Evolutionary conservation across 2,329 filamentous ascomycete species (phyloP), one percentile per base, ranked within the genome.

Genomic region (Fusarium sp.): DNA sequence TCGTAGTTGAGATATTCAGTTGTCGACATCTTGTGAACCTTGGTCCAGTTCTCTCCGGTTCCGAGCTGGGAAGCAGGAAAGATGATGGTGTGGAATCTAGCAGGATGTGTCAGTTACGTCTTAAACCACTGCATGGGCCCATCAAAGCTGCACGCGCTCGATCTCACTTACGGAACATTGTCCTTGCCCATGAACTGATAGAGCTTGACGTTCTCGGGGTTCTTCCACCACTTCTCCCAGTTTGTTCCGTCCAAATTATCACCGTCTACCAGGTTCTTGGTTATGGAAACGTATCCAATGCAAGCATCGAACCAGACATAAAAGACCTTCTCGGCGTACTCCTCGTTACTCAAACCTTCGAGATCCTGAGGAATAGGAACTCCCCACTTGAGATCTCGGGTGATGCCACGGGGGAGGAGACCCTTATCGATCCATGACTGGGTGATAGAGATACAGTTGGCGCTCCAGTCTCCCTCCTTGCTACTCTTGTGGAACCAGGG

Each of bases 231-330:
- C 77, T 93, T 87, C 83, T 97, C 90, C 94, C 94, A 98, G 68
- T 97, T 86, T 46, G 90, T 87, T 44, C 83, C 82, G 6, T 77
- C 74, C 16, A 78, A 68, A 65, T 85, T 77, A 56, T 80, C 79
- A 16, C 80, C 78, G 58, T 88, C 85, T 8, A 94, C 97, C 80
- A 97, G 97, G 74, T 90, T 94, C 70, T 93, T 93, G 3, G 94
- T 97, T 73, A 98, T 98, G 3, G 94, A 97, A n/a, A 94, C 91
- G 79, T 98, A 98, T 22, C 94, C 94, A 76, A 97, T 96, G 80
- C 93, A 96, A 58, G 93, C 93, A 78, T 97, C 93, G 78, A 98
- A 94, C 94, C 91, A 93, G 65, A 97, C 94, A 77, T 98, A 98
- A 71, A 98, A 90, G 67, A 97, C 95, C 84, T 89, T 89, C 70